Base-by-base conservation (phyloP, 257 asterid species). In the Gardenia jasminoides region DNA sequence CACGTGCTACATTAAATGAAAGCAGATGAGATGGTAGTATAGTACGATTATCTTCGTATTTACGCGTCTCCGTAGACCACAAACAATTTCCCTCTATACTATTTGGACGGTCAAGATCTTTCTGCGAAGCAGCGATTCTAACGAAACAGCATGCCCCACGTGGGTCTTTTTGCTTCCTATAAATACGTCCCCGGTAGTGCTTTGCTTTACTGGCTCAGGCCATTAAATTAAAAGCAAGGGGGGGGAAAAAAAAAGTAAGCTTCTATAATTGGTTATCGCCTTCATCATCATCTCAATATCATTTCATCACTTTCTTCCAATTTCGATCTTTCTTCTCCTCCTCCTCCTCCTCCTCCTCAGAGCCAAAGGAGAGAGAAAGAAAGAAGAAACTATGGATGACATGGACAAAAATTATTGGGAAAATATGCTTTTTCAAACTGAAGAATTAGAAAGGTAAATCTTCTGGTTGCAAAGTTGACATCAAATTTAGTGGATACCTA, bases 381-480 rank as follows among this genome's bases (percentile, higher is more conserved):
- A 52, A 20, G 36, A 44, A 58, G 12, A 9, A 19, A 77, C 20
- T 28, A 88, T 90, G 94, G 94, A 89, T 4, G 84, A 12, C 80
- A 47, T 78, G 20, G 89, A 84, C 65, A 72, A 82, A 26, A 79
- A 84, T 77, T 87, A 83, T 22, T 88, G 92, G 97, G 94, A 88
- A 70, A 89, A 84, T 64, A 85, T 85, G 88, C 86, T 92, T 81
- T 80, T 90, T 52, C 92, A 78, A 64, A 67, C 86, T 0, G 88
- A 90, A 56, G 96, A 90, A 31, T 86, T 90, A 50, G 91, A 87
- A 48, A 74, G 94, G 93, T 88, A 82, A 28, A 36, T 15, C 26
- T 72, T 11, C 50, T 46, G 12, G 10, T 46, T 46, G 50, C 50
- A 46, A 46, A 7, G 50, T 10, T 50, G 56, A 50, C 3, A 50